phyloP scores from a whole-genome alignment of 768 basidiomycete genomes.

The Tulasnella sp. region DNA sequence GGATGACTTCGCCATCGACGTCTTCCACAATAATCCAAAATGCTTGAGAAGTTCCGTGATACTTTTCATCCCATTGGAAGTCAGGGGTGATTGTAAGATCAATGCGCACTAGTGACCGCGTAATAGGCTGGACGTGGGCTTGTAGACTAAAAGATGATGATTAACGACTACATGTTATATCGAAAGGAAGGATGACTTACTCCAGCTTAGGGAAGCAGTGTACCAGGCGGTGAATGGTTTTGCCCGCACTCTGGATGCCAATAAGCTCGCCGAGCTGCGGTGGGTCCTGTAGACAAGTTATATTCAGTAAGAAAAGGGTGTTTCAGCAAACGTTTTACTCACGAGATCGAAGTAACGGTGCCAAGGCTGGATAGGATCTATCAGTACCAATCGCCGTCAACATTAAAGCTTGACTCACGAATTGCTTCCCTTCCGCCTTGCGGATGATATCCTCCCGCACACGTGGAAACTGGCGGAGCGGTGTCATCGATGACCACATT shows the following conservation, averaged over 20 bases:
- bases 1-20: constrained; percentile 91
- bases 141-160: constrained; percentile 44
- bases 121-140: constrained; percentile 95
- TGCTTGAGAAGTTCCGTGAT: constrained; percentile 77
- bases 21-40: constrained; percentile 95
- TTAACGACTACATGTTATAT: not conserved
- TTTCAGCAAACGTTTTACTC: constrained; percentile 13
- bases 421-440: constrained; percentile 95
- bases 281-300: constrained; percentile 35
- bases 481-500: constrained; percentile 98
- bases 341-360: constrained; percentile 91
- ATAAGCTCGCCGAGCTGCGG: constrained; percentile 94
- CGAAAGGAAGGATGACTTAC: constrained; percentile 32
- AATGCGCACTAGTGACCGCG: constrained; percentile 80
- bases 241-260: constrained; percentile 86
- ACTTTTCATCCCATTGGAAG: constrained; percentile 95
- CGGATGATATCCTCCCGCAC: constrained; percentile 75
- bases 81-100: constrained; percentile 95
- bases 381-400: not conserved
- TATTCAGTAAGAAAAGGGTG: not conserved
- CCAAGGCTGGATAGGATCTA: constrained; percentile 51
- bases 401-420: constrained; percentile 40
- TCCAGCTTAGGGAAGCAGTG: constrained; percentile 95
- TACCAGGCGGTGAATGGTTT: constrained; percentile 81
- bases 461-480: constrained; percentile 88